A percentile compares a stretch with the other conserved stretches of the same genome.
Evolutionary conservation across 306 rosid species (phyloP).

Genomic region (Dryas drummondii): DNA sequence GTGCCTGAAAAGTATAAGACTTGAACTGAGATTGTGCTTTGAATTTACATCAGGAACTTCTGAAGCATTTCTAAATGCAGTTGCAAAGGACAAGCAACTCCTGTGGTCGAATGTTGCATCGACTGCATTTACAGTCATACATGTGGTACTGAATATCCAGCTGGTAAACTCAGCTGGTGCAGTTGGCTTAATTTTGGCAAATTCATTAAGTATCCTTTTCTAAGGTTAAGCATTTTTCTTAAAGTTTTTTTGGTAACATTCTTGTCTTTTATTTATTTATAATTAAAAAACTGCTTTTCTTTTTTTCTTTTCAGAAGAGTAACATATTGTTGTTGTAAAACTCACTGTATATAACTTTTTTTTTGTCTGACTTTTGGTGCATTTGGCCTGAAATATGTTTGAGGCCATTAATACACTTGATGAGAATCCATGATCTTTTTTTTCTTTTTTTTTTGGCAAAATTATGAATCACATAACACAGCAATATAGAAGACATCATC

Average conservation of each 20-base stretch:
- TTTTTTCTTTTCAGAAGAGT: not conserved
- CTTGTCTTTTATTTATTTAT: not conserved
- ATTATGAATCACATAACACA: not conserved
- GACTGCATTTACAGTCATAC: conserved; percentile 70
- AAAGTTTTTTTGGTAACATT: conserved; percentile 2
- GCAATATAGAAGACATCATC: not conserved
- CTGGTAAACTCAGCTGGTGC: conserved; percentile 73
- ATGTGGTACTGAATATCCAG: conserved; percentile 64
- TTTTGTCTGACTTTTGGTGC: not conserved
- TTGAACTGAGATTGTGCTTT: conserved; percentile 14
- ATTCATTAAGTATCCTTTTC: conserved; percentile 87
- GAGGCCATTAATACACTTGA: not conserved
- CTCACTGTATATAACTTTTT: not conserved
- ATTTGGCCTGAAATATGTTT: not conserved
- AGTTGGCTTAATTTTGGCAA: conserved; percentile 87
- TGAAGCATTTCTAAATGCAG: conserved; percentile 94
- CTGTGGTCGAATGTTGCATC: conserved; percentile 75
- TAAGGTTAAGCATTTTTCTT: conserved; percentile 4
- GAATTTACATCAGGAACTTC: conserved; percentile 72
- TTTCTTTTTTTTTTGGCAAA: not conserved
- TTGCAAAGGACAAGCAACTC: conserved; percentile 79
- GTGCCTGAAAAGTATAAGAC: not conserved
- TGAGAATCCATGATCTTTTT: not conserved
- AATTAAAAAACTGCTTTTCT: not conserved
- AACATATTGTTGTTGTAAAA: not conserved